Evolutionary conservation across 2,329 filamentous ascomycete species (phyloP), one percentile per base, ranked within the genome.

Genomic region (Epichloe aotearoae): DNA sequence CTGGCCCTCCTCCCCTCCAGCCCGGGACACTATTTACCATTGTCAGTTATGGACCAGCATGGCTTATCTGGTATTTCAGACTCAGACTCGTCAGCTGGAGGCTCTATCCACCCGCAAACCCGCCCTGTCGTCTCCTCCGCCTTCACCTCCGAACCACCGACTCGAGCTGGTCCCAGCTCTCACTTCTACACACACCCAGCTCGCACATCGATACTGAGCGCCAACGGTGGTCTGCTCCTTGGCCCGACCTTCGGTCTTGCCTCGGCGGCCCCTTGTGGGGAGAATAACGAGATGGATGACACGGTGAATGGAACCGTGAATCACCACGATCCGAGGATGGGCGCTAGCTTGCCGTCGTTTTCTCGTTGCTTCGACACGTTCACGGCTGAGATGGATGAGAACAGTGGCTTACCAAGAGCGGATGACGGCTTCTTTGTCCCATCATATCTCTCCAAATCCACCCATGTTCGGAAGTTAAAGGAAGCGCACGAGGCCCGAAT

Each of bases 401-500:
- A 66, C 34, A 54, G 51, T 44, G 55, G 55, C 40, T 42, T 61
- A 57, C 56, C 26, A 14, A 39, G 36, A 14, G 55, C 58, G 8
- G 60, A 62, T 1, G 61, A 73, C 52, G 59, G 66, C 52, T 91
- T 91, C 72, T 89, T 95, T 66, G 76, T 83, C 11, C 91, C 91
- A 1, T 89, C 88, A 5, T 96, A 96, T 67, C 76, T 97, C 43
- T 74, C 76, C 57, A 80, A 80, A 39, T 91, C 88, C 14, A 79
- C 81, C 60, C 90, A 95, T 66, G 80, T 91, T 49, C 78, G 84
- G 59, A 82, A 79, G 63, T 74, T 96, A 46, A 80, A 86, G 59
- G 82, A 87, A 54, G 79, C 77, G 52, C 77, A 89, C 64, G 78
- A 73, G 63, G 75, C 77, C 45, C 86, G 78, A 62, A 51, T 78